Evolutionary conservation across 345 rosid species (phyloP).

Genomic region (Schrenkiella parvula): DNA sequence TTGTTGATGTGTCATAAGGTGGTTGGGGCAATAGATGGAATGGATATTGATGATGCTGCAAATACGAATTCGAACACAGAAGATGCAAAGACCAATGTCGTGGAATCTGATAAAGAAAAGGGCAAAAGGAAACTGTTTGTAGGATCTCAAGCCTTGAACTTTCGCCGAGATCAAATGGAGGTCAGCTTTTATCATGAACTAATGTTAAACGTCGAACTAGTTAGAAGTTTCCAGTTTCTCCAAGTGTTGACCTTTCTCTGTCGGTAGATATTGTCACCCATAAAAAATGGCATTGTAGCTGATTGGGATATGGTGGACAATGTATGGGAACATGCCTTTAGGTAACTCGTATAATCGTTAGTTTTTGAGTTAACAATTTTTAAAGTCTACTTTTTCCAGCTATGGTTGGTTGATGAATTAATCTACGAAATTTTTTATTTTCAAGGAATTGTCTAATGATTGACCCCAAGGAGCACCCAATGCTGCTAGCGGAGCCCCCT

Average conservation of each 20-base stretch:
- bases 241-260: background rate
- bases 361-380: background rate
- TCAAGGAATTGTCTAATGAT: constrained; percentile 68
- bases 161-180: constrained; percentile 83
- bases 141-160: constrained; percentile 77
- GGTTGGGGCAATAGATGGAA: constrained; percentile 81
- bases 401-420: background rate
- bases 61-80: constrained; percentile 18
- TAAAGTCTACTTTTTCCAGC: background rate
- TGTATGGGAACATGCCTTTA: constrained; percentile 93
- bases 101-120: constrained; percentile 50
- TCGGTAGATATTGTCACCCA: constrained; percentile 65
- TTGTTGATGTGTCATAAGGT: constrained; percentile 41
- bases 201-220: background rate
- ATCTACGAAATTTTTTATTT: background rate
- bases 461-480: constrained; percentile 94
- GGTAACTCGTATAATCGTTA: constrained; percentile 36
- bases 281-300: constrained; percentile 73
- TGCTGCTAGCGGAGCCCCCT: constrained; percentile 91
- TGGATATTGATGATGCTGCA: constrained; percentile 67
- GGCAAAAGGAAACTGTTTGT: constrained; percentile 62
- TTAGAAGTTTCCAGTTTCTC: background rate
- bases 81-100: constrained; percentile 46
- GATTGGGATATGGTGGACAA: constrained; percentile 90
- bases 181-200: constrained; percentile 30